Evolutionary conservation across 139 green algal genomes (phyloP).

Genomic region (Chlorella sp.): DNA sequence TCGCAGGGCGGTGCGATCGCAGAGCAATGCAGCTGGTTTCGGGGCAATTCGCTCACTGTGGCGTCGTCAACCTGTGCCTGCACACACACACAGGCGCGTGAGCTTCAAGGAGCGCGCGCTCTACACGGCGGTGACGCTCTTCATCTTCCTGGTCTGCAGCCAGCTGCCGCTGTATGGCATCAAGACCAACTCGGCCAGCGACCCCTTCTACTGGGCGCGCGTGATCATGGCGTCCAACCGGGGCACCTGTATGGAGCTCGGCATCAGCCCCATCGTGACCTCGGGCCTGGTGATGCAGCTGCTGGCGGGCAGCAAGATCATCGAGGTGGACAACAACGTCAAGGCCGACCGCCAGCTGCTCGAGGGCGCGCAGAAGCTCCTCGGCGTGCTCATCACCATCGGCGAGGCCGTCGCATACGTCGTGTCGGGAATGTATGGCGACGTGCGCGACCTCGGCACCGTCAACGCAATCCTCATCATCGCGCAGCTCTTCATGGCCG

Average conservation of each 20-base stretch:
- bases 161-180: conserved; percentile 98
- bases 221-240: conserved; percentile 97
- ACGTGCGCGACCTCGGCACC: conserved; percentile 87
- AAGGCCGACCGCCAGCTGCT: conserved; percentile 94
- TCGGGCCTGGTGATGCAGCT: conserved; percentile 97
- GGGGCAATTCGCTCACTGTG: no score
- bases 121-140: conserved; percentile 91
- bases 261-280: conserved; percentile 96
- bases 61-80: no score
- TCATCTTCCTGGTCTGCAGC: conserved; percentile 97
- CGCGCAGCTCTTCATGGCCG: conserved; percentile 93
- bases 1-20: no score
- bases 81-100: conserved; percentile 45
- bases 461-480: conserved; percentile 95
- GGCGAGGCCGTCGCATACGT: conserved; percentile 99
- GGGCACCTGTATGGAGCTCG: conserved; percentile 97
- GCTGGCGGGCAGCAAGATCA: conserved; percentile 93
- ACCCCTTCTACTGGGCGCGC: conserved; percentile 97
- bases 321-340: conserved; percentile 96
- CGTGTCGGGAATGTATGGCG: conserved; percentile 97
- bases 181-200: conserved; percentile 71
- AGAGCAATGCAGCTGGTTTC: no score
- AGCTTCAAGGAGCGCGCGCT: conserved; percentile 85
- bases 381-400: conserved; percentile 98
- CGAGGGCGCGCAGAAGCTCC: conserved; percentile 93